phyloP scores from a whole-genome alignment of 345 rosid genomes.

The Camelina sativa region DNA sequence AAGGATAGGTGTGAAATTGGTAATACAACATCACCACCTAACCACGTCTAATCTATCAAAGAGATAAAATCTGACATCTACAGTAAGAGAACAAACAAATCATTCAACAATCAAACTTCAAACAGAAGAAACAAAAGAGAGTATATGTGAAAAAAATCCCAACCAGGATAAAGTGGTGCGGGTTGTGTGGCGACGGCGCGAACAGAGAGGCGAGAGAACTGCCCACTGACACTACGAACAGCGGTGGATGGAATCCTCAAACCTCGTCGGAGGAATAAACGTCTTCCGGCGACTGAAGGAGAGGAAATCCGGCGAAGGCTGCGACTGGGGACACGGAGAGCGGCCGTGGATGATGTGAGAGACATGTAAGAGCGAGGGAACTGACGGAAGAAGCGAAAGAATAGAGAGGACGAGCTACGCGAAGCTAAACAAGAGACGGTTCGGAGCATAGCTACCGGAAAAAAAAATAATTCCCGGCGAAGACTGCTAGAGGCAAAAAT shows the following conservation, averaged over 20 bases:
- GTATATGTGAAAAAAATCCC: neutral
- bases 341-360: constrained; percentile 40
- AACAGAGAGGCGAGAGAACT: constrained; percentile 58
- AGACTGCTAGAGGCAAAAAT: constrained; percentile 16
- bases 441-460: constrained; percentile 62
- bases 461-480: constrained; percentile 17
- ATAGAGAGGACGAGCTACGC: constrained; percentile 51
- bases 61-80: constrained; percentile 14
- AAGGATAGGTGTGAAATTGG: neutral
- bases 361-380: constrained; percentile 48
- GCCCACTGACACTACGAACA: constrained; percentile 45
- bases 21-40: constrained; percentile 12
- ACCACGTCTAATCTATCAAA: neutral
- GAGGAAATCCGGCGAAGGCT: constrained; percentile 46
- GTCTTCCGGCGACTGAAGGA: constrained; percentile 46
- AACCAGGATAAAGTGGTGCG: constrained; percentile 66
- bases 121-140: neutral
- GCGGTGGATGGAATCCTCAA: constrained; percentile 40
- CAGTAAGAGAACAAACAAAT: neutral
- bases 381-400: constrained; percentile 52
- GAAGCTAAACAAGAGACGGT: constrained; percentile 57
- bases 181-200: constrained; percentile 75
- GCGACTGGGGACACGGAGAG: constrained; percentile 31
- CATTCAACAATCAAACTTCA: constrained; percentile 2
- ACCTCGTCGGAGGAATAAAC: constrained; percentile 52